A percentile compares a stretch with the other conserved stretches of the same genome.
Evolutionary conservation across 1,139 yeast species (phyloP).

Genomic region (Hemisphaericaspora lyxosophila): DNA sequence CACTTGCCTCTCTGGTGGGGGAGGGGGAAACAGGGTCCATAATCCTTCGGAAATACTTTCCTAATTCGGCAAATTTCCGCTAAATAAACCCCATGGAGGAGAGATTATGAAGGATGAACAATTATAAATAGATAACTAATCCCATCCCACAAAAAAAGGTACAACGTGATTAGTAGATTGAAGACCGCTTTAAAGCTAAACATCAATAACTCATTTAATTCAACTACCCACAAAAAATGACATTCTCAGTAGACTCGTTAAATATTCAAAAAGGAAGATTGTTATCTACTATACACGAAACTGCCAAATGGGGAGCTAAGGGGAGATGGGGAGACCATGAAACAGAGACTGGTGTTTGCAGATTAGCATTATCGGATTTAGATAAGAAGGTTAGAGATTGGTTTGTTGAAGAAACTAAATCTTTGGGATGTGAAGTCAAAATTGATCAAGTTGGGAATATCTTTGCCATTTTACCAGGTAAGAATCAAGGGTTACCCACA

Average conservation of each 20-base stretch:
- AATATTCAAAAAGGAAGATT: conserved; percentile 18
- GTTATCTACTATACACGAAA: conserved; percentile 54
- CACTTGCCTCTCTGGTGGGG: no score
- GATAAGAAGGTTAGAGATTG: conserved; percentile 70
- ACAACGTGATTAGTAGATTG: not conserved
- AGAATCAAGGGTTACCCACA: conserved; percentile 51
- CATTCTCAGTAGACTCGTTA: conserved; percentile 6
- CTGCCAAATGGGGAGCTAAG: conserved; percentile 64
- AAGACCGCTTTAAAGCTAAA: not conserved
- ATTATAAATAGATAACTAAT: no score
- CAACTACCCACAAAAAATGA: conserved; percentile 13
- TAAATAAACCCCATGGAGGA: no score
- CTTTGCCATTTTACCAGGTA: conserved; percentile 64
- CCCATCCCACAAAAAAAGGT: no score
- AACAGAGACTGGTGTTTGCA: conserved; percentile 61
- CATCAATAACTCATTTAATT: conserved; percentile 13
- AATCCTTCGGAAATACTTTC: no score
- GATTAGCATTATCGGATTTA: conserved; percentile 59
- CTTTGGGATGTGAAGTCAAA: conserved; percentile 56
- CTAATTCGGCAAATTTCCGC: no score
- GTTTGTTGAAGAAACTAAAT: conserved; percentile 54
- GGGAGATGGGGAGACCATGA: conserved; percentile 58
- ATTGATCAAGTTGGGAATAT: conserved; percentile 67
- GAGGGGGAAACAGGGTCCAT: no score
- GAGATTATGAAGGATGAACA: no score